phyloP scores from a whole-genome alignment of 2,329 filamentous ascomycete species.

The Rhexocercosporidium sp. region DNA sequence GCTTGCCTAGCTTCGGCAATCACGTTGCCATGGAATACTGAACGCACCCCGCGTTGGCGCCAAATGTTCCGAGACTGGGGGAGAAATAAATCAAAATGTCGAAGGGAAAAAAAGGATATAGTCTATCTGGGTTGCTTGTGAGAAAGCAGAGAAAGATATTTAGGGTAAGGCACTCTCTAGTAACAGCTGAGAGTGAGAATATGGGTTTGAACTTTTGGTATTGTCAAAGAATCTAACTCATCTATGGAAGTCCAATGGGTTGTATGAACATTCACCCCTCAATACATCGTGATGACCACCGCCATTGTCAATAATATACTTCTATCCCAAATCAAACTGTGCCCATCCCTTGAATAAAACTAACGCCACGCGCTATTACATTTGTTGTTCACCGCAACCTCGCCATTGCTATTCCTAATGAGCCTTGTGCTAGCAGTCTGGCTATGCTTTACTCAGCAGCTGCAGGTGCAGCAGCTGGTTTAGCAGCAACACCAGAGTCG shows the following conservation, averaged over 20 bases:
- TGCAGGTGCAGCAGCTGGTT: conserved; percentile 9
- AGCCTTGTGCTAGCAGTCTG: background rate
- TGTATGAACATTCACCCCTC: background rate
- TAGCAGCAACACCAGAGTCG: conserved; percentile 7
- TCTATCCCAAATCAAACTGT: conserved; percentile 17
- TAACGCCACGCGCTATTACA: conserved; percentile 6
- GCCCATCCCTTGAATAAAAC: conserved; percentile 10
- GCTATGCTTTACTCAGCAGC: background rate
- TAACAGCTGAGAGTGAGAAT: no score
- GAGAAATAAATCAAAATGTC: no score
- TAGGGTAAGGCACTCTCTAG: no score
- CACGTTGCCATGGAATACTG: conserved; percentile 2
- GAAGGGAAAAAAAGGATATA: no score
- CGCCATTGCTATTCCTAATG: conserved; percentile 2
- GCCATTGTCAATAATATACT: conserved; percentile 18
- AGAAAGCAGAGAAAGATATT: no score
- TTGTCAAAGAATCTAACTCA: conserved; percentile 11
- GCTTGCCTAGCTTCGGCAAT: background rate
- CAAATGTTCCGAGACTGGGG: background rate
- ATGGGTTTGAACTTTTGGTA: conserved; percentile 6
- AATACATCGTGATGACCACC: conserved; percentile 11
- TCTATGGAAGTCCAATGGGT: background rate
- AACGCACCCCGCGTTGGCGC: background rate
- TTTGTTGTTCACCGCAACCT: conserved; percentile 4
- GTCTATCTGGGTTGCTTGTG: no score